Base-by-base conservation (phyloP, 768 basidiomycete species). In the Tylopilus vinaceipallidus region DNA sequence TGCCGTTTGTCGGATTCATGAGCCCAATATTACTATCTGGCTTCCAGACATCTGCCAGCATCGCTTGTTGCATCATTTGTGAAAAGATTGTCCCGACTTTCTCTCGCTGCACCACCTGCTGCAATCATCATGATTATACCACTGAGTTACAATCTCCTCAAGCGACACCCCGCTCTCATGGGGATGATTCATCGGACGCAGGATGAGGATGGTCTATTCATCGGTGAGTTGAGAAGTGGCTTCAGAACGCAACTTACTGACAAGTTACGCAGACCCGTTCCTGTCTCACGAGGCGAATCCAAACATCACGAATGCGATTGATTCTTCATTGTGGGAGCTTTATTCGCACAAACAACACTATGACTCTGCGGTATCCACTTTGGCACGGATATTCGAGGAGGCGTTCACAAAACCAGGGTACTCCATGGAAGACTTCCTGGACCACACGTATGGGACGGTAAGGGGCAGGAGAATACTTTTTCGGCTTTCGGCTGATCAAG, bases 391-490 rank as follows among this genome's bases (percentile, higher is more conserved):
- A 47, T 91, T 97, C 58, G 77, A 77, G 12, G 93, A 95, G 63
- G 86, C 88, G 5, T 97, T 99, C 71, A 98, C 92, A n/a, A 98
- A 95, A 63, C 91, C 86, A 16, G 77, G 75, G 30, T 98, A 94
- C 68, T 74, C 82, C 13, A 81, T 97, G 82, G 95, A 98, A 57
- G 95, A 98, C 64, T 99, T 98, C 67, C 67, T 98, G 63, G 97
- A 98, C 66, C 95, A 98, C 64, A 88, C 89, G 3, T 93, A 91
- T 60, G 79, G 76, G 33, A 91, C 91, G 56, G 91, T 93, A 58
- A 47, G 83, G 67, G 32, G 30, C 34, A 36, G 14, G 30, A 22
- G 8, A 38, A 42, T 32, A 3, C 17, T 11, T 23, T 19, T 45
- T 29, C n/a, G 17, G 9, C 29, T 29, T 27, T 49, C 44, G 14